These are phyloP conservation scores for Perilla frutescens DNA, from an alignment of 257 asterid species.

Conservation along the genomic window DNA sequence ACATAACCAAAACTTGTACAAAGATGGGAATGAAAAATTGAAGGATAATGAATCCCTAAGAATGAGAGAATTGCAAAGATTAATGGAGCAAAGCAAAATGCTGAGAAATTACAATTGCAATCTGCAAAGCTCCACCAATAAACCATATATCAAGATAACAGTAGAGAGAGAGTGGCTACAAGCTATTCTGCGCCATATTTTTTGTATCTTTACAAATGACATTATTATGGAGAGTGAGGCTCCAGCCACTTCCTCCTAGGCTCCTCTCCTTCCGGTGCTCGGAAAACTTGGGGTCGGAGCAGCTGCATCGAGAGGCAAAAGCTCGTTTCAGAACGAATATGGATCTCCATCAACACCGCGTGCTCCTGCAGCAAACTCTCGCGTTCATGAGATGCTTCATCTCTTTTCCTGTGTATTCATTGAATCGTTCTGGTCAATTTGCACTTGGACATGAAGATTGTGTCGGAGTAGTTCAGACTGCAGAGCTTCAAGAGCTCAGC, in stretches of 20 bases:
- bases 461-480: slow-evolving; percentile 62
- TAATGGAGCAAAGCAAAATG: slow-evolving; percentile 48
- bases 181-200: slow-evolving; percentile 33
- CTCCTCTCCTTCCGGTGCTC: slow-evolving; percentile 25
- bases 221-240: slow-evolving; percentile 9
- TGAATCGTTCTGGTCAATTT: slow-evolving; percentile 71
- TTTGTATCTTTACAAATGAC: slow-evolving; percentile 44
- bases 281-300: slow-evolving; percentile 16
- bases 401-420: slow-evolving; percentile 35
- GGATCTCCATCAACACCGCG: not conserved
- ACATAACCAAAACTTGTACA: slow-evolving; percentile 39
- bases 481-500: slow-evolving; percentile 79
- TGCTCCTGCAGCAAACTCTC: no score
- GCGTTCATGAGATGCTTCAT: not conserved
- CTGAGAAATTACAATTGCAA: slow-evolving; percentile 55
- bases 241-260: slow-evolving; percentile 14
- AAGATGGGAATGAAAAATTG: slow-evolving; percentile 31
- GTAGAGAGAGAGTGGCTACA: slow-evolving; percentile 1
- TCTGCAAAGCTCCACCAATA: slow-evolving; percentile 41
- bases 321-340: not conserved
- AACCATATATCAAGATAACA: slow-evolving; percentile 25
- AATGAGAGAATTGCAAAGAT: slow-evolving; percentile 28
- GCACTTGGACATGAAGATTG: slow-evolving; percentile 76
- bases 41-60: slow-evolving; percentile 37
- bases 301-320: not conserved